Evolutionary conservation across 208 protist species (phyloP).

Genomic region (Herpetomonas samuelpessoai): DNA sequence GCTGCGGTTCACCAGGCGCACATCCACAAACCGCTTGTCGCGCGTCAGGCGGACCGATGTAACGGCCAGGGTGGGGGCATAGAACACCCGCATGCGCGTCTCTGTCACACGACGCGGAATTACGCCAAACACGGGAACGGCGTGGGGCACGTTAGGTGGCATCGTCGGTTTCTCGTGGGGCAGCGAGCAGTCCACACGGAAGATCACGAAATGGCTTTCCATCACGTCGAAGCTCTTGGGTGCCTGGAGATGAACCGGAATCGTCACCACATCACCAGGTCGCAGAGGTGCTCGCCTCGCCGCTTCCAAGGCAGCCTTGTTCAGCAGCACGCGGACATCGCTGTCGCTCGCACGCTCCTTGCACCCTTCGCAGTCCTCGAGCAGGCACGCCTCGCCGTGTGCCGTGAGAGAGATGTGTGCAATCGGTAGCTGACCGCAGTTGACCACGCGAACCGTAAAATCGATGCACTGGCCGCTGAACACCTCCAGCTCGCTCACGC

Average conservation of each 20-base stretch:
- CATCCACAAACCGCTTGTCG: conserved; percentile 69
- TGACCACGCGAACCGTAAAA: conserved; percentile 70
- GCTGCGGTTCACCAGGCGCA: conserved; percentile 73
- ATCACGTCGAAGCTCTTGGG: conserved; percentile 43
- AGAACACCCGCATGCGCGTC: conserved; percentile 80
- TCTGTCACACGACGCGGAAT: conserved; percentile 81
- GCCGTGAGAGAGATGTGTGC: conserved; percentile 63
- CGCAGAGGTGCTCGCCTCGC: conserved; percentile 34
- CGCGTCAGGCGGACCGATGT: conserved; percentile 52
- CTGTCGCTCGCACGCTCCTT: conserved; percentile 52
- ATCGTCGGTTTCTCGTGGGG: conserved; percentile 53
- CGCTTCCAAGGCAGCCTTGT: conserved; percentile 44
- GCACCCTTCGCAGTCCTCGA: conserved; percentile 83
- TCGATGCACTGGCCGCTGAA: conserved; percentile 73
- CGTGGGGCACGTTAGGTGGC: conserved; percentile 63
- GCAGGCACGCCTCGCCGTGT: conserved; percentile 77
- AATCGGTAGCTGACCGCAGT: conserved; percentile 67
- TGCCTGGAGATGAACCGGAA: conserved; percentile 53
- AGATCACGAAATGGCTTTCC: conserved; percentile 62
- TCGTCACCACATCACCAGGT: conserved; percentile 58
- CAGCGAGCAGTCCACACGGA: conserved; percentile 72
- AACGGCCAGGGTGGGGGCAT: conserved; percentile 60
- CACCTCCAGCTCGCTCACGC: conserved; percentile 68
- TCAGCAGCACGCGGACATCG: conserved; percentile 45
- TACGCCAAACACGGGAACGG: conserved; percentile 84